Evolutionary conservation across 495 filamentous ascomycete species (phyloP), one percentile per base, ranked within the genome.

Genomic region (Polyplosphaeria fusca): DNA sequence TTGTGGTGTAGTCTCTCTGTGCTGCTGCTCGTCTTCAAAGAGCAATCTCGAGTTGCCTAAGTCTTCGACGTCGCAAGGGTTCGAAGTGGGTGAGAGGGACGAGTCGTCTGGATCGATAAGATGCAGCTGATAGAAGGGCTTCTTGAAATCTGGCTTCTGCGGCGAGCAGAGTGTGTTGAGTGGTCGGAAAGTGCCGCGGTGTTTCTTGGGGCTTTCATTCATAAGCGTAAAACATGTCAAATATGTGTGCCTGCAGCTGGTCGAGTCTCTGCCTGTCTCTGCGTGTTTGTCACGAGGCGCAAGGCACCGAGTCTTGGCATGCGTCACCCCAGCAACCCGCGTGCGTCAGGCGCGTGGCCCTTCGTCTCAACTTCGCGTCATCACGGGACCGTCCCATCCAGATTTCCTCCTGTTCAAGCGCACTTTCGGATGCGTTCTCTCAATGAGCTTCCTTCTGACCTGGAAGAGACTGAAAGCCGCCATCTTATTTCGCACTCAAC

Each of bases 161-260:
- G 52, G 56, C 43, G 68, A 70, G 23, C 52, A 42, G 23, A 70
- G 64, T 1, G 64, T 70, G 55, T 70, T 60, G 18, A 68, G 22
- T 11, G 66, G 64, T 16, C 59, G 60, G 51, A 68, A 61, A 24
- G 51, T 44, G n/a, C 35, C 53, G n/a, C 63, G 58, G 41, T 51
- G 58, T 25, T 58, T 61, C 20, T 46, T 25, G 0, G 46, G 54
- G 16, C 54, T 58, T 22, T 30, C 47, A 20, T 27, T 49, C 63
- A 61, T 66, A n/a, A n/a, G n/a, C n/a, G n/a, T n/a, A n/a, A n/a
- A n/a, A n/a, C n/a, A n/a, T n/a, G n/a, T n/a, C n/a, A n/a, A n/a
- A n/a, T n/a, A n/a, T n/a, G n/a, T n/a, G n/a, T n/a, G n/a, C n/a
- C n/a, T n/a, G n/a, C n/a, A n/a, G n/a, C n/a, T n/a, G n/a, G n/a